Percentiles rank a stretch among this genome's conserved stretches.
These are phyloP conservation scores for Yarrowia deformans DNA, from an alignment of 805 yeast species.

Conservation along the genomic window DNA sequence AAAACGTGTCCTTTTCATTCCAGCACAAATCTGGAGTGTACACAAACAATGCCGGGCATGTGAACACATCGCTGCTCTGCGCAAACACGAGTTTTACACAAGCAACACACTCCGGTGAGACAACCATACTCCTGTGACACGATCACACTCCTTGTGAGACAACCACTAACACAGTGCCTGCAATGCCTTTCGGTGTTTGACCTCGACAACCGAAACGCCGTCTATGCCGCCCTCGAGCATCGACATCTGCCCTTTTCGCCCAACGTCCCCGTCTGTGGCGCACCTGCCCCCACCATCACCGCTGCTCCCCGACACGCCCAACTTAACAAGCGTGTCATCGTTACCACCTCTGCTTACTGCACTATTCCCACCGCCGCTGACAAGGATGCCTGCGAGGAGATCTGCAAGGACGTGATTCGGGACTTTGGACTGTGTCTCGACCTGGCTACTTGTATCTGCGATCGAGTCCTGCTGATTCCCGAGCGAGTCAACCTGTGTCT, in stretches of 20 bases:
- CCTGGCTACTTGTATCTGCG: not conserved
- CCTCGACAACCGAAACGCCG: constrained; percentile 11
- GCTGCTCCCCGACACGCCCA: not conserved
- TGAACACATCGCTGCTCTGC: too few species aligned
- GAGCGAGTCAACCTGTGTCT: constrained; percentile 21
- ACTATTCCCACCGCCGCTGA: not conserved
- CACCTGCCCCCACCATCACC: constrained; percentile 6
- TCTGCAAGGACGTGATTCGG: not conserved
- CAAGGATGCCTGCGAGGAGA: constrained; percentile 3
- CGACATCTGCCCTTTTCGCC: not conserved
- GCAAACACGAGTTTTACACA: too few species aligned
- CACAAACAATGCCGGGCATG: not conserved
- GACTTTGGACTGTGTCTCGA: constrained; percentile 19
- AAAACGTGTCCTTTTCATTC: not conserved
- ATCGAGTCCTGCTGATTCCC: not conserved
- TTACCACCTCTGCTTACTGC: constrained; percentile 6
- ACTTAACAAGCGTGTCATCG: not conserved
- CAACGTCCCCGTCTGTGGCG: constrained; percentile 16
- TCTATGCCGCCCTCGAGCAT: not conserved
- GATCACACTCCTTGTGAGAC: not conserved
- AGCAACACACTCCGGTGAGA: too few species aligned
- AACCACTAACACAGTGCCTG: constrained; percentile 20
- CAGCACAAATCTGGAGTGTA: not conserved
- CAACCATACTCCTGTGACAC: too few species aligned
- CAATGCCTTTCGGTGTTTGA: constrained; percentile 16